Evolutionary conservation across 192 early-diverging fungal species (phyloP).

Genomic region (Coemansia sp.): DNA sequence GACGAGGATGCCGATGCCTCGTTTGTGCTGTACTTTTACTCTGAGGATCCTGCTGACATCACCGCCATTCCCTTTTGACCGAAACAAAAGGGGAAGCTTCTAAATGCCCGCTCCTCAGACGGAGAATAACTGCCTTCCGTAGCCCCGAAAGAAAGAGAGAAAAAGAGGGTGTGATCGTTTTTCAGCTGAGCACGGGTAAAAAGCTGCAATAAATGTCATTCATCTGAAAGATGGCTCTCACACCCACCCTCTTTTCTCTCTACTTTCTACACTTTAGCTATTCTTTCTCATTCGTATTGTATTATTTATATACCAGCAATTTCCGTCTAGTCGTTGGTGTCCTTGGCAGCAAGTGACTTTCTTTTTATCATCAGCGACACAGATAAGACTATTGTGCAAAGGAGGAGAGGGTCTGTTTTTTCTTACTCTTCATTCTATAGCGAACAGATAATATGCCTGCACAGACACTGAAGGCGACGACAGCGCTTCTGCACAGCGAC

Average conservation of each 20-base stretch:
- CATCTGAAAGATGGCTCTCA: too few relatives aligned
- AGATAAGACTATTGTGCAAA: neutral
- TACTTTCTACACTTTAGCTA: neutral
- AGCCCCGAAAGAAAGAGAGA: too few relatives aligned
- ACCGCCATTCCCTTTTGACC: constrained; percentile 11
- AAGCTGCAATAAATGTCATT: neutral
- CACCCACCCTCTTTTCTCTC: neutral
- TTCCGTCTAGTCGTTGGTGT: too few relatives aligned
- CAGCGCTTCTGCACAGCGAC: neutral
- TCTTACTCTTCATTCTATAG: neutral
- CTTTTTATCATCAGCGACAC: neutral
- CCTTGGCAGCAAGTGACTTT: too few relatives aligned
- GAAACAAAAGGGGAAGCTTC: neutral
- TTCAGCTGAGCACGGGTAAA: constrained; percentile 2
- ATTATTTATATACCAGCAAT: neutral
- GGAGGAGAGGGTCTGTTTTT: neutral
- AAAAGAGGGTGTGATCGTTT: neutral
- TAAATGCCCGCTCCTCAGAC: constrained; percentile 4
- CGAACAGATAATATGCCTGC: neutral
- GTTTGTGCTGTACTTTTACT: constrained; percentile 54
- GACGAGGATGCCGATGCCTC: constrained; percentile 25
- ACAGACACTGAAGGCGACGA: neutral
- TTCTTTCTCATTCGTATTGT: too few relatives aligned
- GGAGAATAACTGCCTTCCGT: neutral
- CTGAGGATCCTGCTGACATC: constrained; percentile 33